phyloP scores from a whole-genome alignment of 2,329 filamentous ascomycete species.

The Ophiostoma sp. region DNA sequence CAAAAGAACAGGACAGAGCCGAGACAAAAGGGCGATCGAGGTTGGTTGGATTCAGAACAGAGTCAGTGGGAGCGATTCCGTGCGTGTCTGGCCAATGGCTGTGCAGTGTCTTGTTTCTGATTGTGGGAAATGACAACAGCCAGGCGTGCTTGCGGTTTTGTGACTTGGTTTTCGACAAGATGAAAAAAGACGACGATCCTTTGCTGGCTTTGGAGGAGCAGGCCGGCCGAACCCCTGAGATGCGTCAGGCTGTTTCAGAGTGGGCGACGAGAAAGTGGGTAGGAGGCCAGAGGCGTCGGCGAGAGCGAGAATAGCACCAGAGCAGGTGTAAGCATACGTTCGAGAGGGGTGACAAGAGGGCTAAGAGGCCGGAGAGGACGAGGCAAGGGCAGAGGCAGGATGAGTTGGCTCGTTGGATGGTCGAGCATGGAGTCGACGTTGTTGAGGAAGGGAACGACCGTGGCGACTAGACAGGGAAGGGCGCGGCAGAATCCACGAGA shows the following conservation, averaged over 20 bases:
- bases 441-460: slow-evolving; percentile 12
- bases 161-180: too few species aligned
- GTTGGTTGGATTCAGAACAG: too few species aligned
- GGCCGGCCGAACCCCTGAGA: slow-evolving; percentile 27
- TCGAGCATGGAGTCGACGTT: background rate
- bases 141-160: too few species aligned
- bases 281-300: slow-evolving; percentile 16
- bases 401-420: too few species aligned
- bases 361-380: background rate
- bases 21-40: too few species aligned
- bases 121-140: slow-evolving; percentile 6
- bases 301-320: slow-evolving; percentile 16
- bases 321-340: background rate
- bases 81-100: background rate
- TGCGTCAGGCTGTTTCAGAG: slow-evolving; percentile 40
- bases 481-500: background rate
- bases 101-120: slow-evolving; percentile 1
- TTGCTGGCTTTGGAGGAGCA: slow-evolving; percentile 5
- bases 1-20: too few species aligned
- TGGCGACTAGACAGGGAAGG: background rate
- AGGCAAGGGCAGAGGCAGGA: background rate
- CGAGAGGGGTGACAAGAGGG: background rate
- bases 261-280: background rate
- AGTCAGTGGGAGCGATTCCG: background rate
- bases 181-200: slow-evolving; percentile 16